phyloP scores from a whole-genome alignment of 805 yeast species.

The Myxozyma kluyveri region DNA sequence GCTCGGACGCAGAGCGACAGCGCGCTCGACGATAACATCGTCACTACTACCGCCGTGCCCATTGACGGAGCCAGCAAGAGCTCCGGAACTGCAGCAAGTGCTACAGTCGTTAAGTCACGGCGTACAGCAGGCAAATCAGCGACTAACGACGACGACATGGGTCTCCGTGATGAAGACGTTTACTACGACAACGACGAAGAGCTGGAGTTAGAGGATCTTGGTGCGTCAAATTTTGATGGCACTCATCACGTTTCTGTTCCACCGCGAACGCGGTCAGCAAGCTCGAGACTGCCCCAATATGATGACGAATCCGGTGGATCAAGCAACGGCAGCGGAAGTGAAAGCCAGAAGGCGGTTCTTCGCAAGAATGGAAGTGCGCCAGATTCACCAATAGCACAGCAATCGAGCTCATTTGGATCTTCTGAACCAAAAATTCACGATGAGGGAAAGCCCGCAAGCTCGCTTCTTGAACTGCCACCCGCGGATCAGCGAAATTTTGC shows the following conservation, averaged over 20 bases:
- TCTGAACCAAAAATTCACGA: not conserved
- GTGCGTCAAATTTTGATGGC: conserved; percentile 28
- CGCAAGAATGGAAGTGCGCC: not conserved
- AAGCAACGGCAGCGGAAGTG: not conserved
- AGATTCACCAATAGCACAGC: not conserved
- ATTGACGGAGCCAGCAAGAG: not conserved
- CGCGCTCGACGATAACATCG: not conserved
- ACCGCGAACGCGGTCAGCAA: conserved; percentile 14
- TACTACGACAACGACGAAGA: conserved; percentile 8
- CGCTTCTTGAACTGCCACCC: conserved; percentile 33
- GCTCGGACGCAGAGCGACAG: not conserved
- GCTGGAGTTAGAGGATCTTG: conserved; percentile 25
- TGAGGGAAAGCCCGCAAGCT: conserved; percentile 17
- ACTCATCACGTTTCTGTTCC: conserved; percentile 23
- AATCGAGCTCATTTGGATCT: not conserved
- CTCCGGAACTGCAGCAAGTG: not conserved
- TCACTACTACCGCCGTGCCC: not conserved
- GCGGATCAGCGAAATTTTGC: conserved; percentile 72
- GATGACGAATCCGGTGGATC: conserved; percentile 3
- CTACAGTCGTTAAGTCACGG: not conserved
- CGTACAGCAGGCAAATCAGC: not conserved
- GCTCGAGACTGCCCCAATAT: conserved; percentile 15
- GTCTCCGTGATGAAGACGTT: not conserved
- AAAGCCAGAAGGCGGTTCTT: not conserved
- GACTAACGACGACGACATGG: not conserved